Base-by-base conservation (phyloP, 768 basidiomycete genomes). In the Trametes cubensis region DNA sequence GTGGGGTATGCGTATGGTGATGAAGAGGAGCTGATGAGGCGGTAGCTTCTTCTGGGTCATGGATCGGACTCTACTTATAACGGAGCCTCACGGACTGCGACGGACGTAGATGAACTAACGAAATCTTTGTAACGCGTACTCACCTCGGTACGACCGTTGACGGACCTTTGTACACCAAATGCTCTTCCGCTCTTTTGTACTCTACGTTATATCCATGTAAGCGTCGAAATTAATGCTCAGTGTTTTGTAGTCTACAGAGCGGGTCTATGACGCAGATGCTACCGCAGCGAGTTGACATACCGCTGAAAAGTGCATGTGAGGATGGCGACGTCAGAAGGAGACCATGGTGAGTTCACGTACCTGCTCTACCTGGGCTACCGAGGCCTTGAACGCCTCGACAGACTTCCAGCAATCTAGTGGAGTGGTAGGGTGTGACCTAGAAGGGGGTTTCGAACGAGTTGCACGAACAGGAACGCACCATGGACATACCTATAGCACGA, bases 361-460 rank as follows among this genome's bases (percentile, higher is more conserved):
- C 77, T 88, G 81, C 72, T 93, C 91, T 67, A 90, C 75, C 54
- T 81, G 76, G 20, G 83, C 79, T 18, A 93, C 89, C 2, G 88
- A 82, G 21, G 77, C 73, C 68, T 87, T 92, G 78, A 94, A 94
- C 18, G 78, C 79, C 23, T 75, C 74, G 3, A 92, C 91, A 69
- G 92, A 83, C 60, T 77, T 79, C 86, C 86, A 90, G 72, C 92
- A 94, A 63, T 92, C 82, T 40, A 94, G 74, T 21, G 91, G 78
- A 1, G 80, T 82, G 0, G 75, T 72, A 4, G 77, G 69, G 69
- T 93, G 75, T 21, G 67, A 67, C 63, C 78, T 79, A 40, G 8
- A 21, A 11, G 18, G 21, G 61, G 10, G 49, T 23, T 61, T 40
- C 30, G 20, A 55, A 21, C 13, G n/a, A 17, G 3, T 40, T 17